A percentile compares a stretch with the other conserved stretches of the same genome.
Evolutionary conservation across 352 stramenopile genomes (phyloP).

Genomic region (Thalassiosira mediterranea): DNA sequence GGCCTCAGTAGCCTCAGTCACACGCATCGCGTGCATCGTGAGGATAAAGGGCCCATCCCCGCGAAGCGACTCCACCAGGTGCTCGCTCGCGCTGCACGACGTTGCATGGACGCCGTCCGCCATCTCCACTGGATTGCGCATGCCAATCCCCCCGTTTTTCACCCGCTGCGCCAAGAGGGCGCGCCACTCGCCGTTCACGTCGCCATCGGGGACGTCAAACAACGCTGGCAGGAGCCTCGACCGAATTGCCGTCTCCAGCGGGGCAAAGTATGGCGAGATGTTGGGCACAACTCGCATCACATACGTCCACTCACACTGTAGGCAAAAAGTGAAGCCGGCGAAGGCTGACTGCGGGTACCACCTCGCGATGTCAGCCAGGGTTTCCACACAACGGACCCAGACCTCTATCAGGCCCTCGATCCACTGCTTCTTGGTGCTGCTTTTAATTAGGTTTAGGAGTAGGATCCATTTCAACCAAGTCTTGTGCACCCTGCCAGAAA

Average conservation of each 20-base stretch:
- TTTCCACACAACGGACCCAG: no score
- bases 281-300: slow-evolving; percentile 19
- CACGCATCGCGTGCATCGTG: no score
- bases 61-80: slow-evolving; percentile 10
- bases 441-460: no score
- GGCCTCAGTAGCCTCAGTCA: no score
- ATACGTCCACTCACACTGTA: slow-evolving; percentile 54
- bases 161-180: slow-evolving; percentile 14
- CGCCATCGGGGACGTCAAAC: background rate
- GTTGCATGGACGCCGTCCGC: slow-evolving; percentile 4
- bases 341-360: slow-evolving; percentile 48
- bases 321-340: slow-evolving; percentile 32
- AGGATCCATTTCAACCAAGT: no score
- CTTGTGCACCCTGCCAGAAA: no score
- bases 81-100: background rate
- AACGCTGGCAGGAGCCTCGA: slow-evolving; percentile 14
- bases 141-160: slow-evolving; percentile 19
- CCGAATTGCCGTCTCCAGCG: slow-evolving; percentile 38
- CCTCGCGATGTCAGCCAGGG: background rate
- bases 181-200: slow-evolving; percentile 12
- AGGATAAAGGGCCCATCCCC: no score
- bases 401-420: no score
- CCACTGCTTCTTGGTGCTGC: no score
- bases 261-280: slow-evolving; percentile 13
- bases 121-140: slow-evolving; percentile 29